These are phyloP conservation scores for Rhynchospora pubera DNA, from an alignment of 176 grass and related monocot species.

Conservation along the genomic window DNA sequence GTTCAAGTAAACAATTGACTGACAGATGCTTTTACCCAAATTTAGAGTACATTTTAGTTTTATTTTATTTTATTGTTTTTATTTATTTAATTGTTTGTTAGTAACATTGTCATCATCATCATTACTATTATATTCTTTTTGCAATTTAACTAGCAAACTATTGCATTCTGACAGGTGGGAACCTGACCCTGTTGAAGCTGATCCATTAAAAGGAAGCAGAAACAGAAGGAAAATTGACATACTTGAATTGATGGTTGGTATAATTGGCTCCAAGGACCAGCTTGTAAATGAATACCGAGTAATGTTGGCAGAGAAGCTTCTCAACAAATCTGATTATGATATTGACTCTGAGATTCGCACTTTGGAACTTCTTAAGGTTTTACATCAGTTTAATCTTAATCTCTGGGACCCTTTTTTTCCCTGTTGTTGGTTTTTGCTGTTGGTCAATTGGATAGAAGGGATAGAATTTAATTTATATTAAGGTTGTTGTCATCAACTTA, in stretches of 20 bases:
- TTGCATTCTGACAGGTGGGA: constrained; percentile 62
- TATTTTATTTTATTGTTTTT: neutral
- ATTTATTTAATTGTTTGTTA: constrained; percentile 7
- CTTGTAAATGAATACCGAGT: constrained; percentile 93
- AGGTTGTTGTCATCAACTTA: neutral
- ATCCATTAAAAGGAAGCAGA: constrained; percentile 81
- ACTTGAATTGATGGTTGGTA: constrained; percentile 90
- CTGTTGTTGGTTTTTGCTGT: neutral
- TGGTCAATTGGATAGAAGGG: neutral
- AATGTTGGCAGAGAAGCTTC: constrained; percentile 93
- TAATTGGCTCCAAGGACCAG: constrained; percentile 98
- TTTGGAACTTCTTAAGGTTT: constrained; percentile 94
- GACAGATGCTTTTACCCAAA: neutral
- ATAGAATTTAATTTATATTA: neutral
- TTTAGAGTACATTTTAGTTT: neutral
- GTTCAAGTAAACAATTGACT: neutral
- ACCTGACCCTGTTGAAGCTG: constrained; percentile 87
- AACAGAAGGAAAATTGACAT: constrained; percentile 93
- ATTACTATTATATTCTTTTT: neutral
- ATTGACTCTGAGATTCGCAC: constrained; percentile 99
- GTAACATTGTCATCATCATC: neutral
- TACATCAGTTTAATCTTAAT: constrained; percentile 10
- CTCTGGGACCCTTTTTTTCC: neutral
- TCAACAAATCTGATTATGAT: constrained; percentile 94
- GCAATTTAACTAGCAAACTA: constrained; percentile 21